Conservation (phyloP, 495 filamentous ascomycete genomes). For the Hyphodiscus hymeniophilus region DNA sequence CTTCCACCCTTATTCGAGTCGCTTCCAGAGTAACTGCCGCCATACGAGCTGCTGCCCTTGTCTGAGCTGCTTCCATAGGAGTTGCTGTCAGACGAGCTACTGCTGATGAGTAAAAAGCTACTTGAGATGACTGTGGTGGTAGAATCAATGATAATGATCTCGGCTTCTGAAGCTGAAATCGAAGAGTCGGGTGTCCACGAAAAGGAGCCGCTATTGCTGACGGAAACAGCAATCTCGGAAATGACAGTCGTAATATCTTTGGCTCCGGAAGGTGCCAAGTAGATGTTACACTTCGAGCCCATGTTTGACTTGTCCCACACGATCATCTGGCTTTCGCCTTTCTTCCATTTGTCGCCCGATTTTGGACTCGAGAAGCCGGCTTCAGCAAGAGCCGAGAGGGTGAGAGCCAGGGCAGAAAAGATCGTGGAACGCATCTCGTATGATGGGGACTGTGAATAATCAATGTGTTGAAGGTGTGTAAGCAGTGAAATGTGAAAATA, state of each 20-base stretch:
- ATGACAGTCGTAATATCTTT: neutral
- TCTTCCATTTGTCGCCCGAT: neutral
- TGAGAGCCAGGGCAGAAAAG: neutral
- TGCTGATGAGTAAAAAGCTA: neutral
- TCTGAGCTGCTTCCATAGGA: neutral
- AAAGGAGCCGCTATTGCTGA: slow-evolving; percentile 1
- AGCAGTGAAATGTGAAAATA: neutral
- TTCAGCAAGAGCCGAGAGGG: neutral
- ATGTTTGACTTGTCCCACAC: slow-evolving; percentile 1
- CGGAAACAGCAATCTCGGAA: neutral
- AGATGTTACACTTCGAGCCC: neutral
- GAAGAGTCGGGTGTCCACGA: neutral
- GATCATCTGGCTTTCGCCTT: neutral
- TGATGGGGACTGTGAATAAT: neutral
- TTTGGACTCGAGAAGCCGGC: slow-evolving; percentile 1
- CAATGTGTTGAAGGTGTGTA: neutral
- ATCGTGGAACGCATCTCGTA: slow-evolving; percentile 1
- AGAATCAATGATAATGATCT: slow-evolving; percentile 8
- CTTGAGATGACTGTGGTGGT: neutral
- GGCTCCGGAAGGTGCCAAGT: slow-evolving; percentile 2
- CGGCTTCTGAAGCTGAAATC: neutral
- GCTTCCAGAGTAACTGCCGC: neutral
- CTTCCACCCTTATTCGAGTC: neutral
- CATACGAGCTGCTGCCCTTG: neutral
- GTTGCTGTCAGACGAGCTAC: neutral